phyloP scores from a whole-genome alignment of 192 early-diverging fungal genomes.

The Coemansia sp. region DNA sequence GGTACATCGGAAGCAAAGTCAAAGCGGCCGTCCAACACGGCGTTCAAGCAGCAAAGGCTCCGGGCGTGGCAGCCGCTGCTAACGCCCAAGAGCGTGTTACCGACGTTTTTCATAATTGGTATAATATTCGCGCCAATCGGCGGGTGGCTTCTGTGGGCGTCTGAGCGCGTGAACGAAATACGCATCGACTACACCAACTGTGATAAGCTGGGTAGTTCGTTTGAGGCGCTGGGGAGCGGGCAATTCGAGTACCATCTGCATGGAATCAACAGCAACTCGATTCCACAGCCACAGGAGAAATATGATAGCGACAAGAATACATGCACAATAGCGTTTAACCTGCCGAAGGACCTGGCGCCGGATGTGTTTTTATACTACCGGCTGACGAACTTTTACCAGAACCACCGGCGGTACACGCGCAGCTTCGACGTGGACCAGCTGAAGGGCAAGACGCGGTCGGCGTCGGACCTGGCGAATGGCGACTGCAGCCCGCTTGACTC shows the following conservation, averaged over 20 bases:
- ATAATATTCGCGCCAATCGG: conserved; percentile 96
- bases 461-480: conserved; percentile 42
- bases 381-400: conserved; percentile 99
- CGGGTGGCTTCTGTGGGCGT: conserved; percentile 85
- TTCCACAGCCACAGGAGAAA: conserved; percentile 46
- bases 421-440: conserved; percentile 84
- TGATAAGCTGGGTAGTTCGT: conserved; percentile 29
- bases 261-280: conserved; percentile 30
- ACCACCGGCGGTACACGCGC: conserved; percentile 96
- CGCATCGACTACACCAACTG: conserved; percentile 95
- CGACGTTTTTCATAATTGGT: conserved; percentile 92
- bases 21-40: conserved; percentile 70
- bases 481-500: conserved; percentile 64
- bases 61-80: conserved; percentile 99
- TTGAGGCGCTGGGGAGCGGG: neutral
- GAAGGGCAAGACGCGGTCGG: conserved; percentile 58
- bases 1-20: conserved; percentile 32
- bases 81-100: conserved; percentile 97
- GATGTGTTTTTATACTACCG: conserved; percentile 94
- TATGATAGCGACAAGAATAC: conserved; percentile 48
- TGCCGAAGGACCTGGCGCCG: conserved; percentile 65
- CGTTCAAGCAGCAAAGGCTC: conserved; percentile 99
- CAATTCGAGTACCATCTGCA: conserved; percentile 46
- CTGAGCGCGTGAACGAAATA: conserved; percentile 83
- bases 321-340: conserved; percentile 75